Evolutionary conservation across 2,329 filamentous ascomycete genomes (phyloP).

Genomic region (Cladosporium sp.): DNA sequence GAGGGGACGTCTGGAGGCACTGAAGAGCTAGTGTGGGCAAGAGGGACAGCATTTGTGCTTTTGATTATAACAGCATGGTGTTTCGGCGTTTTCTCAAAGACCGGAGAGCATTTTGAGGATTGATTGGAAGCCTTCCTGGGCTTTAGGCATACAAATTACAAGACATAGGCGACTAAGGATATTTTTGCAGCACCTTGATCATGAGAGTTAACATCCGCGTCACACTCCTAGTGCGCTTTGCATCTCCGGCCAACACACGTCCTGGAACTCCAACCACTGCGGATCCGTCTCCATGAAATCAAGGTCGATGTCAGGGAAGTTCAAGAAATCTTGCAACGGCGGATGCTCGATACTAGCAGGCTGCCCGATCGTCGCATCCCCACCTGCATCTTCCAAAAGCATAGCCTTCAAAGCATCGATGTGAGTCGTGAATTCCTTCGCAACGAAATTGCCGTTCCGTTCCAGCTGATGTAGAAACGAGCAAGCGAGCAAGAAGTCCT

Average conservation of each 20-base stretch:
- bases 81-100: slow-evolving; percentile 1
- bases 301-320: slow-evolving; percentile 25
- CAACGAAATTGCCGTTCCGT: slow-evolving; percentile 44
- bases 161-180: slow-evolving; percentile 3
- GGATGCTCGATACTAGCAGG: slow-evolving; percentile 14
- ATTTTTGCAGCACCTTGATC: not conserved
- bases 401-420: slow-evolving; percentile 35
- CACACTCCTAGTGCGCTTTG: slow-evolving; percentile 6
- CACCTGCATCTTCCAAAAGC: slow-evolving; percentile 18
- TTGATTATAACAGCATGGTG: slow-evolving; percentile 9
- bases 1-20: slow-evolving; percentile 83
- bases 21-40: slow-evolving; percentile 68
- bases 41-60: not conserved
- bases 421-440: slow-evolving; percentile 46
- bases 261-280: slow-evolving; percentile 24
- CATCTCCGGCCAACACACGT: slow-evolving; percentile 24
- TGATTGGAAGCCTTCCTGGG: not conserved
- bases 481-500: slow-evolving; percentile 43
- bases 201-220: not conserved
- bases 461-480: slow-evolving; percentile 44
- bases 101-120: not conserved
- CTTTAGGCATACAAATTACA: slow-evolving; percentile 10
- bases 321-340: slow-evolving; percentile 25
- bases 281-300: slow-evolving; percentile 25
- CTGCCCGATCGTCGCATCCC: not conserved